A percentile compares a stretch with the other conserved stretches of the same genome.
phyloP scores from a whole-genome alignment of 1,284 basidiomycete genomes.

The Gastroboletus turbinatus region DNA sequence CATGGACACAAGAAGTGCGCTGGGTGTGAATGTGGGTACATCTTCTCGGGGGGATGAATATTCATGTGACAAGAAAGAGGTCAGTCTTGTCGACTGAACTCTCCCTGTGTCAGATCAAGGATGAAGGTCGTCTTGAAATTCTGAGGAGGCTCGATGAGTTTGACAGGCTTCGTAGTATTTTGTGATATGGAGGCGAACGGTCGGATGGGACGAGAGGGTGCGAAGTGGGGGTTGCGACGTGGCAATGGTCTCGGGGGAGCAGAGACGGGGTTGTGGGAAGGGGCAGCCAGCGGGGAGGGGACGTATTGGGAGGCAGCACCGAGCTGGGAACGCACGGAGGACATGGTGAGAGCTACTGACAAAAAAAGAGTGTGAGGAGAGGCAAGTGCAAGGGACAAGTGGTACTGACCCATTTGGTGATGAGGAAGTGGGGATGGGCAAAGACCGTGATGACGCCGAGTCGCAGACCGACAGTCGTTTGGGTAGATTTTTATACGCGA shows the following conservation, averaged over 20 bases:
- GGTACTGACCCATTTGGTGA: constrained; percentile 27
- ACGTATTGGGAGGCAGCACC: constrained; percentile 39
- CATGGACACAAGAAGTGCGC: not conserved
- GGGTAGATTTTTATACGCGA: constrained; percentile 28
- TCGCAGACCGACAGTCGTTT: constrained; percentile 33
- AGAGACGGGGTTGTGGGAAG: constrained; percentile 30
- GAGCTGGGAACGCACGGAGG: constrained; percentile 32
- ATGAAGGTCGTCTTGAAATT: constrained; percentile 68
- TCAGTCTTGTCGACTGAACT: constrained; percentile 72
- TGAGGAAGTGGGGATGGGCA: constrained; percentile 5
- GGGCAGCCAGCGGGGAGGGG: constrained; percentile 60
- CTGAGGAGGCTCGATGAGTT: constrained; percentile 74
- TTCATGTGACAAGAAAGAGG: not conserved
- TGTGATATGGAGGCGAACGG: constrained; percentile 67
- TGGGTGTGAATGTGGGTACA: not conserved
- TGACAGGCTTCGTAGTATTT: constrained; percentile 44
- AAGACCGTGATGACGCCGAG: constrained; percentile 33
- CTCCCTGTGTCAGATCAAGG: constrained; percentile 76
- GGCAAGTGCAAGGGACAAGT: too few relatives aligned
- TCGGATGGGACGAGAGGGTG: constrained; percentile 67
- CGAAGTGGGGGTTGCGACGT: constrained; percentile 53
- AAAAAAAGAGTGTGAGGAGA: constrained; percentile 5
- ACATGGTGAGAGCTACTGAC: constrained; percentile 37
- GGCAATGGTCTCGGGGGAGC: constrained; percentile 35
- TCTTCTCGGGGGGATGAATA: not conserved